Base-by-base conservation (phyloP, 1,139 yeast species). In the Groenewaldozyma sp. region DNA sequence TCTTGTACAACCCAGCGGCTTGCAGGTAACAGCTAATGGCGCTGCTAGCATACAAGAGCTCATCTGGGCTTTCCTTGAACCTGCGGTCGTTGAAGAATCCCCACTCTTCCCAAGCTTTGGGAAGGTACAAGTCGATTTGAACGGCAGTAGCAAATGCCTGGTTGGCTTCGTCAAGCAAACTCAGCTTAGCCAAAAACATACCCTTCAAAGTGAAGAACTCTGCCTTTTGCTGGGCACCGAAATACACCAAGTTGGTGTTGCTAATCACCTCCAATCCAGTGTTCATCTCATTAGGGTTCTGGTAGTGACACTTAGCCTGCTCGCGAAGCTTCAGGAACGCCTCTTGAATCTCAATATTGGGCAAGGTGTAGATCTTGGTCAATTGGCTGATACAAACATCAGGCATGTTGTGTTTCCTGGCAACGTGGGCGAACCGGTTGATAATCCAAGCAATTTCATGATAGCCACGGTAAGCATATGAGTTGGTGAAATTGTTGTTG, bases 31-130 rank as follows among this genome's bases (percentile, higher is more conserved):
- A 93, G 55, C 94, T 82, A 37, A 93, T 80, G 2, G 99, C 97
- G 59, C 88, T 87, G 48, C 87, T 81, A 11, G 97, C 98, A 60
- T 78, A 82, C 21, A 78, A 77, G 66, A 84, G 76, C 53, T 86
- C 94, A 38, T 70, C 75, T 1, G 94, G 91, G 49, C 79, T 80
- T 51, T 86, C 95, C 51, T 84, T 83, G 60, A 86, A 80, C 37
- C 95, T 69, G 35, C 81, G 76, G 51, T 93, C 98, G 57, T 87
- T 91, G 64, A 87, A 93, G 58, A 78, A 77, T 45, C 98, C 99
- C 98, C 98, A 93, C 60, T 93, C 97, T 1, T 97, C 97, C 99
- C 99, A 93, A 0, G 98, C 98, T 56, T 91, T 91, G 2, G 98
- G 95, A 41, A 91, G 65, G 53, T 87, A 86, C 52, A 88, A 73